These are phyloP conservation scores for Lachancea cidri DNA, from an alignment of 805 yeast species.

Conservation along the genomic window DNA sequence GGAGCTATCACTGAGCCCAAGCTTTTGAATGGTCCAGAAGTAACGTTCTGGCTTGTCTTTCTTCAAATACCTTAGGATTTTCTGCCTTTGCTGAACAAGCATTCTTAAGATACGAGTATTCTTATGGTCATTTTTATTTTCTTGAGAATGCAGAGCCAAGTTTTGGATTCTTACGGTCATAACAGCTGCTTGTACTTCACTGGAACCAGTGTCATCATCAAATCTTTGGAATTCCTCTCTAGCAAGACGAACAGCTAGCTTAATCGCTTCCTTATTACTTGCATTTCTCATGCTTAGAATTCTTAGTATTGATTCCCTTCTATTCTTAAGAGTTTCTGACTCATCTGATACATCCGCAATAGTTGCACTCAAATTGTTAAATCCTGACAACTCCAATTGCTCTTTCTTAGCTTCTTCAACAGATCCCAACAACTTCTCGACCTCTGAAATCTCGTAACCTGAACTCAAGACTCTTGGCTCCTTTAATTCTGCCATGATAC, in stretches of 20 bases:
- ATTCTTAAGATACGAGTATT: conserved; percentile 70
- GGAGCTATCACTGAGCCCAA: conserved; percentile 80
- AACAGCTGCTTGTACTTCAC: conserved; percentile 94
- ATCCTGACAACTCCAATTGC: conserved; percentile 22
- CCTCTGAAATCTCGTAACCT: conserved; percentile 56
- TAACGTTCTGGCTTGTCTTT: conserved; percentile 75
- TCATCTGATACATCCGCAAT: conserved; percentile 13
- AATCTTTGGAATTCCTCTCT: conserved; percentile 72
- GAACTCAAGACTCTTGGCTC: conserved; percentile 62
- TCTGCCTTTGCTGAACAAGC: conserved; percentile 86
- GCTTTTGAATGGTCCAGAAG: conserved; percentile 77
- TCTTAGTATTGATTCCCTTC: conserved; percentile 64
- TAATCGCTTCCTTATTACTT: conserved; percentile 49
- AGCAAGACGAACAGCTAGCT: conserved; percentile 59
- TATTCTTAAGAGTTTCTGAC: conserved; percentile 44
- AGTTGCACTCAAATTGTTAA: conserved; percentile 18
- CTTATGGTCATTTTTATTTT: conserved; percentile 65
- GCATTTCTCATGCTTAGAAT: conserved; percentile 73
- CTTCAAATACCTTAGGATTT: conserved; percentile 74
- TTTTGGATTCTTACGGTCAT: conserved; percentile 76
- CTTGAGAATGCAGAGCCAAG: conserved; percentile 66
- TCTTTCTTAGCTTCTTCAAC: conserved; percentile 28
- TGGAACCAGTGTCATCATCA: conserved; percentile 90
- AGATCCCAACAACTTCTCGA: conserved; percentile 71
- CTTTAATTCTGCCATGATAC: conserved; percentile 59